These are phyloP conservation scores for Musa troglodytarum DNA, from an alignment of 176 grass and related monocot genomes.

Conservation along the genomic window DNA sequence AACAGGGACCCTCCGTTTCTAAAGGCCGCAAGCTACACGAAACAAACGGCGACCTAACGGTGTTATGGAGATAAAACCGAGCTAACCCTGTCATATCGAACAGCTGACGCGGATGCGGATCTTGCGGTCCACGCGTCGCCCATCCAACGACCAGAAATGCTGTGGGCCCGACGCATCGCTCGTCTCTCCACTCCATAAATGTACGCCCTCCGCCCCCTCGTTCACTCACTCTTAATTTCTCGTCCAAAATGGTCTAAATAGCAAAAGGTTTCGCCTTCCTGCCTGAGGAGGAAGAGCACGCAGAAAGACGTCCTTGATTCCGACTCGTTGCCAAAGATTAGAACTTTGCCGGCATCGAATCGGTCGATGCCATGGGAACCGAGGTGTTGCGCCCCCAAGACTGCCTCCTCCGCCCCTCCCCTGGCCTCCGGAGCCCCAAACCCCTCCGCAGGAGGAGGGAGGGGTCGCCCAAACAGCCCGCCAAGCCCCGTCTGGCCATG, in stretches of 20 bases:
- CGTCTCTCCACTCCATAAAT: background rate
- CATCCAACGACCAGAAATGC: background rate
- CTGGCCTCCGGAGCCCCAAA: background rate
- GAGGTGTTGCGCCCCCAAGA: constrained; percentile 5
- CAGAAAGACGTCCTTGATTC: too few relatives aligned
- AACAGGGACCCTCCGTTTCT: too few relatives aligned
- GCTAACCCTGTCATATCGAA: background rate
- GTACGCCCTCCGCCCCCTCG: background rate
- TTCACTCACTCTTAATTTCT: background rate
- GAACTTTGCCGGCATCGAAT: background rate
- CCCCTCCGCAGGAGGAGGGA: background rate
- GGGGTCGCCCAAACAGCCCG: background rate
- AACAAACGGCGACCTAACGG: background rate
- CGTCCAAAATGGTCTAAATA: background rate
- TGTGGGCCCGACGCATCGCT: background rate
- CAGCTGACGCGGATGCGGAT: background rate
- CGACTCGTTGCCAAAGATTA: background rate
- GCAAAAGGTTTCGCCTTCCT: background rate
- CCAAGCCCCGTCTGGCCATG: background rate
- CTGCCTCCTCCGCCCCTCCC: background rate
- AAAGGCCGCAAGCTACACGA: too few relatives aligned
- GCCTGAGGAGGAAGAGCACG: too few relatives aligned
- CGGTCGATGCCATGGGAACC: constrained; percentile 6
- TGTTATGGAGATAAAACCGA: background rate
- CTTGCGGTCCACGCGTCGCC: background rate